Evolutionary conservation across 192 early-diverging fungal species (phyloP), one percentile per base, ranked within the genome.

Genomic region (Coemansia sp.): DNA sequence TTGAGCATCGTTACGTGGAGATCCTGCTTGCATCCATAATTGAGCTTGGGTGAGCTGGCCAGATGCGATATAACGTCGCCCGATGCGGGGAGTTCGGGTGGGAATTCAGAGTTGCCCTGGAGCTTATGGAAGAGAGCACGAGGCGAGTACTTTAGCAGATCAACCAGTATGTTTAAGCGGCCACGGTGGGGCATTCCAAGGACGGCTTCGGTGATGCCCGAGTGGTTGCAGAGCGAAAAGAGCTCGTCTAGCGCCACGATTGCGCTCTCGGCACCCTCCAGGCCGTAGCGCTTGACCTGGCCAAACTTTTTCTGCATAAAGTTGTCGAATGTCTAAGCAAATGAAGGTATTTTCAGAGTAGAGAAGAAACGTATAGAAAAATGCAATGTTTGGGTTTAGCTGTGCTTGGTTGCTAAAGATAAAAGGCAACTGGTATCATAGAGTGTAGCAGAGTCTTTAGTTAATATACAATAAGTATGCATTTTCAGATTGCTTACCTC

Each of bases 301-400:
- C 91, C 90, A 71, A 98, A 98, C 67, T 88, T 91, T 55, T 95
- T 96, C 42, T 88, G 88, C 91, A 98, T 94, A 68, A 95, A 98
- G 56, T 93, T 93, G 72, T 98, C 95, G 81, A 98, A 98, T 19
- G 82, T 78, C 84, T 91, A 48, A 38, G 7, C 22, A 43, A 55
- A 39, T 13, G 18, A 36, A 14, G 26, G 46, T 19, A 22, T 13
- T 33, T 7, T 15, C 3, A 44, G 34, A 28, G 3, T 10, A 63
- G 51, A 14, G 3, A 30, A 26, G 2, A 19, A 46, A 57, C 22
- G 18, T 5, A 33, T n/a, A 47, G 35, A 14, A 19, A 34, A 17
- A 63, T 9, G 53, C 22, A 13, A 50, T 34, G 24, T 27, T 14
- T 25, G 15, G n/a, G n/a, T n/a, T n/a, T n/a, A n/a, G n/a, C n/a